A percentile compares a stretch with the other conserved stretches of the same genome.
Evolutionary conservation across 306 rosid species (phyloP).

Genomic region (Vigna nakashimae): DNA sequence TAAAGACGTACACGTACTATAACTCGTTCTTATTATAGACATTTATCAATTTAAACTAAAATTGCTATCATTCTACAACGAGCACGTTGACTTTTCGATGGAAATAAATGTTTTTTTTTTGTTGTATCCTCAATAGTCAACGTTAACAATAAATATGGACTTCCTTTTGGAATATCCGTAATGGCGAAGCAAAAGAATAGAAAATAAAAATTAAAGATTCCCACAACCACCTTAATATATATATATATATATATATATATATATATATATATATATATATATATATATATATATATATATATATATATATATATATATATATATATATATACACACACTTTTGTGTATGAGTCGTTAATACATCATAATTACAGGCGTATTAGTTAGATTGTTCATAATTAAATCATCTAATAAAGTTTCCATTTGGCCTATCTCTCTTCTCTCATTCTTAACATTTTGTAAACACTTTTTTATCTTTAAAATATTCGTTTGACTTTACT

Average conservation of each 20-base stretch:
- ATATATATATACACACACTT: no score
- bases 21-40: neutral
- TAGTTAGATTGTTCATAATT: neutral
- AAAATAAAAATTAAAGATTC: neutral
- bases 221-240: slow-evolving; percentile 18
- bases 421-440: neutral
- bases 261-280: no score
- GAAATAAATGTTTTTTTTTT: slow-evolving; percentile 36
- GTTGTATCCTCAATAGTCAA: slow-evolving; percentile 1
- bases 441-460: neutral
- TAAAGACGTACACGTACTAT: no score
- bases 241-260: no score
- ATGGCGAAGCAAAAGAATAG: neutral
- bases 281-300: no score
- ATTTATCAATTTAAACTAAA: neutral
- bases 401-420: slow-evolving; percentile 8
- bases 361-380: neutral
- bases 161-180: slow-evolving; percentile 1
- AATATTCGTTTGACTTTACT: neutral
- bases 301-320: no score
- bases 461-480: neutral
- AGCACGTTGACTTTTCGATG: slow-evolving; percentile 35
- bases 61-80: neutral
- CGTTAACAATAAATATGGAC: slow-evolving; percentile 11
- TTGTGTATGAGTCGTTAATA: neutral